phyloP scores from a whole-genome alignment of 768 basidiomycete genomes.

The Mycena pura region DNA sequence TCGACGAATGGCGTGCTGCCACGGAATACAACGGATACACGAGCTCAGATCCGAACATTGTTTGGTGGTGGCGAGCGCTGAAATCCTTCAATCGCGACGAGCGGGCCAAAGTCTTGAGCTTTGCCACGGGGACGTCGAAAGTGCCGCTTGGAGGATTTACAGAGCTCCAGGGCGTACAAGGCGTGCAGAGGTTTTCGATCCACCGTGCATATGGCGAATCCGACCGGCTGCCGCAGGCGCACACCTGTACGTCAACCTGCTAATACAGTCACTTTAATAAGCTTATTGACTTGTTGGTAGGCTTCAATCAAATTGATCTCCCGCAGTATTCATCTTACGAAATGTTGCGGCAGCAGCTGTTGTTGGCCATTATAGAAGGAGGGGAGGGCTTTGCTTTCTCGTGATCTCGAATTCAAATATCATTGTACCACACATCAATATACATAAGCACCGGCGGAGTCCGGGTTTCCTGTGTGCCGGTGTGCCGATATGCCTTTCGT shows the following conservation, averaged over 20 bases:
- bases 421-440: conserved; percentile 25
- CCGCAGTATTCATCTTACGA: conserved; percentile 97
- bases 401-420: conserved; percentile 12
- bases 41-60: conserved; percentile 91
- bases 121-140: conserved; percentile 91
- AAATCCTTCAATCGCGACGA: conserved; percentile 98
- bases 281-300: conserved; percentile 44
- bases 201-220: conserved; percentile 91
- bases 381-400: conserved; percentile 86
- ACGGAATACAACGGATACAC: conserved; percentile 91
- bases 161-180: conserved; percentile 94
- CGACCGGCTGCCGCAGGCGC: conserved; percentile 86
- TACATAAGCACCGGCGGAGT: too few relatives aligned
- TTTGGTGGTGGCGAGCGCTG: conserved; percentile 99
- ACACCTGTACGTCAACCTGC: conserved; percentile 70
- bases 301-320: conserved; percentile 94
- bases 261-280: background rate
- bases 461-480: background rate
- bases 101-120: conserved; percentile 94
- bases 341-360: conserved; percentile 88
- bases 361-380: conserved; percentile 94
- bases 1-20: conserved; percentile 95
- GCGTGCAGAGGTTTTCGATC: conserved; percentile 93
- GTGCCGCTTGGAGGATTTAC: conserved; percentile 95
- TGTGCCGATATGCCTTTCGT: background rate